These are phyloP conservation scores for Mycena epipterygia DNA, from an alignment of 768 basidiomycete genomes.

Conservation along the genomic window DNA sequence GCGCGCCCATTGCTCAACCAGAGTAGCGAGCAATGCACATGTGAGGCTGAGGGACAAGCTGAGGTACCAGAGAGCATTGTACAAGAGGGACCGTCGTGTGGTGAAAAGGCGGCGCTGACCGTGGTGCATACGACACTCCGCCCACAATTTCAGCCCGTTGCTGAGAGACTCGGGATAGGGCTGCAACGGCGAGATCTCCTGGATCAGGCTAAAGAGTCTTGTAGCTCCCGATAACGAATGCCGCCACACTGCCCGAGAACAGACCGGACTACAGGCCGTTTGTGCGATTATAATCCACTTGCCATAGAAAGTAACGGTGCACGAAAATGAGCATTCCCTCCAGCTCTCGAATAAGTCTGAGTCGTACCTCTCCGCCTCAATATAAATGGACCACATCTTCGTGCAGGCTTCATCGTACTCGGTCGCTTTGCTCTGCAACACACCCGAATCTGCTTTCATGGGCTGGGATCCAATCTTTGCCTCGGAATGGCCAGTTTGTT, in stretches of 20 bases:
- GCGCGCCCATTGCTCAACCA: constrained; percentile 28
- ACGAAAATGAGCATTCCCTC: constrained; percentile 18
- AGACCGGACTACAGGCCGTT: constrained; percentile 12
- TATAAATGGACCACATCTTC: constrained; percentile 5
- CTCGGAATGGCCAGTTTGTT: no score
- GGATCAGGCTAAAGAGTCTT: neutral
- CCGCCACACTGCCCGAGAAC: constrained; percentile 26
- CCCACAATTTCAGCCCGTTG: neutral
- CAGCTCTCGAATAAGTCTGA: constrained; percentile 19
- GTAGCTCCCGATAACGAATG: constrained; percentile 28
- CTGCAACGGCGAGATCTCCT: neutral
- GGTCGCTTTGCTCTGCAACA: no score
- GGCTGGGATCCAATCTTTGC: no score
- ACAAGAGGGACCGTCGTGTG: neutral
- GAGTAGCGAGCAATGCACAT: constrained; percentile 22
- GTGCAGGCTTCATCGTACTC: neutral
- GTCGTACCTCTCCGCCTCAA: constrained; percentile 19
- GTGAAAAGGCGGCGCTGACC: neutral
- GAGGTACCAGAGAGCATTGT: constrained; percentile 14
- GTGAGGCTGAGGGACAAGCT: neutral
- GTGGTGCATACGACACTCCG: neutral
- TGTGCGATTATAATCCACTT: no score
- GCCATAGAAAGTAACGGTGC: neutral
- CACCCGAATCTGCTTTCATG: no score
- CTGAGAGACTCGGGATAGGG: neutral